Base-by-base conservation (phyloP, 2,329 filamentous ascomycete genomes). In the Dothideomycetes sp. region DNA sequence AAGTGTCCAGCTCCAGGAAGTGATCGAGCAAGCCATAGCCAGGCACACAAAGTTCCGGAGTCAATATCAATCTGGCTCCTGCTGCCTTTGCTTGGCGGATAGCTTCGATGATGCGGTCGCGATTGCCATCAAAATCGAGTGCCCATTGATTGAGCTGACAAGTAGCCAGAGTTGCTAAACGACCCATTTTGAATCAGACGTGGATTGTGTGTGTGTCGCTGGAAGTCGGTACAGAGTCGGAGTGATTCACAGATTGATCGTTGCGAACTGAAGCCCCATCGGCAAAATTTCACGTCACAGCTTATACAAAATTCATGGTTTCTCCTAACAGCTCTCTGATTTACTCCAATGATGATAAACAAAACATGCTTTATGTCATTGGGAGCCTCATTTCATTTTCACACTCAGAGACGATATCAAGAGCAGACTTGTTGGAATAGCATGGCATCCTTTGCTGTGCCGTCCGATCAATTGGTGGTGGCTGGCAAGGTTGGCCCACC, bases 21-120 rank as follows among this genome's bases (percentile, higher is more conserved):
- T 82, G 79, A 55, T 86, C 82, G 5, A 82, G 69, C 52, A 77
- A 74, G 41, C 70, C 76, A 67, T 82, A 83, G 32, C 76, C 78
- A n/a, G 65, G 67, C 35, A 73, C 68, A 49, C 71, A 68, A 5
- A 72, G 62, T 55, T 67, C 64, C 4, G 63, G 63, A 2, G 60
- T 61, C 12, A 60, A 46, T 37, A 79, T 68, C n/a, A 83, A 59
- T 8, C 67, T 72, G n/a, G 79, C 78, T 18, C 76, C 74, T 3
- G 67, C 65, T 33, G 62, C 64, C 57, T 82, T 83, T 13, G 80
- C 77, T 42, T 63, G 42, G 24, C 61, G 64, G 49, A 83, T 78
- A 41, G 73, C 77, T 55, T 80, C 67, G 13, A 78, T 68, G 47
- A 84, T 82, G 13, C 80, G 67, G 34, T 70, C 66, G 2, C 67